Percentiles rank a stretch among this genome's conserved stretches.
Conservation (phyloP, 306 rosid species). For the Quercus cerris region DNA sequence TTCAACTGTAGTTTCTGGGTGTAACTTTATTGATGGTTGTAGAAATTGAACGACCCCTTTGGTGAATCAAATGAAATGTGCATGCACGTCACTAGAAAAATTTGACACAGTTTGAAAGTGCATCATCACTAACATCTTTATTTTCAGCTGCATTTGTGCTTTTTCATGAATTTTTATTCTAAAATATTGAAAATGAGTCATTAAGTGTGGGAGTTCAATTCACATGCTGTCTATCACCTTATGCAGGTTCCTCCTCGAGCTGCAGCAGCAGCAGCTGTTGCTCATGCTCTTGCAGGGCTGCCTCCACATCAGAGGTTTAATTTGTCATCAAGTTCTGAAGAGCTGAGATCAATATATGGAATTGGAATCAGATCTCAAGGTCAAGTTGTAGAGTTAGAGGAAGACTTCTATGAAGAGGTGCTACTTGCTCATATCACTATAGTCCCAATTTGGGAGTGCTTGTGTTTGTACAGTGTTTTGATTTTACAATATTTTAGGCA, state of each 20-base stretch:
- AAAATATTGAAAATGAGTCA: neutral
- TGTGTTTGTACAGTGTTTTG: conserved; percentile 22
- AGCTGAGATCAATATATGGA: conserved; percentile 85
- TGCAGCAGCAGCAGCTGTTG: conserved; percentile 95
- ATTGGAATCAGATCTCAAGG: conserved; percentile 62
- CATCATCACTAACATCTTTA: neutral
- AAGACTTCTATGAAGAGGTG: conserved; percentile 93
- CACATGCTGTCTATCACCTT: conserved; percentile 28
- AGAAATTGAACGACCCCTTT: neutral
- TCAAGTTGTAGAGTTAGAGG: conserved; percentile 75
- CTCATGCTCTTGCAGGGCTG: conserved; percentile 95
- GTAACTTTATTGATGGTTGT: neutral
- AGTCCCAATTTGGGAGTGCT: conserved; percentile 27
- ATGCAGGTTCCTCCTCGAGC: conserved; percentile 94
- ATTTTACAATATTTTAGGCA: neutral
- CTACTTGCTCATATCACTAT: conserved; percentile 40
- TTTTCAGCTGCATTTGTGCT: neutral
- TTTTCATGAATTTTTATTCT: neutral
- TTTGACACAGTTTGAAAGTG: neutral
- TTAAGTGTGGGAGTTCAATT: conserved; percentile 5
- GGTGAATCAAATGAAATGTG: neutral
- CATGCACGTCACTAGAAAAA: neutral
- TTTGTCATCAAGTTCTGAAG: conserved; percentile 89
- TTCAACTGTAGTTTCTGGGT: neutral
- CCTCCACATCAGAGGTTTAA: conserved; percentile 89